Conservation (phyloP, 768 basidiomycete genomes). For the Vishniacozyma victoriae region DNA sequence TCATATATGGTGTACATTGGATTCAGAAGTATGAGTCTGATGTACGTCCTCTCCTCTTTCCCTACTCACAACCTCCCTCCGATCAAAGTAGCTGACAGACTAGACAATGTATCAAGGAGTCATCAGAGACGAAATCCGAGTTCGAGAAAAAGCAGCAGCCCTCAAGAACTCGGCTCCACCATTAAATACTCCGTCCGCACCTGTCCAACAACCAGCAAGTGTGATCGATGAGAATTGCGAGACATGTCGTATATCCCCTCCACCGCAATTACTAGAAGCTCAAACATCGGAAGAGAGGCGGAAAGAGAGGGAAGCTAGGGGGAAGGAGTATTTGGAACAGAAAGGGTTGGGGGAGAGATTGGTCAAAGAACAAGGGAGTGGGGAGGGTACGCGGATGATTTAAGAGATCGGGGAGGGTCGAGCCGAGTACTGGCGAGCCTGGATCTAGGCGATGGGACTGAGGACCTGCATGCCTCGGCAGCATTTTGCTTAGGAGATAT, state of each 20-base stretch:
- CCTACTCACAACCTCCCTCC: neutral
- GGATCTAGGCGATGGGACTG: too few relatives aligned
- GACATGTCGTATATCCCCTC: constrained; percentile 33
- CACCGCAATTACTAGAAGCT: constrained; percentile 28
- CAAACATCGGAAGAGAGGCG: constrained; percentile 20
- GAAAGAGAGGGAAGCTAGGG: constrained; percentile 24
- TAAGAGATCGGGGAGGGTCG: too few relatives aligned
- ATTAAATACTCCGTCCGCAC: neutral
- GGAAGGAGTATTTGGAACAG: constrained; percentile 39
- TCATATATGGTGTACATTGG: constrained; percentile 84
- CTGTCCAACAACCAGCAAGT: constrained; percentile 19
- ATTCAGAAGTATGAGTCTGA: constrained; percentile 77
- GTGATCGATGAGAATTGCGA: constrained; percentile 32
- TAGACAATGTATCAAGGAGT: constrained; percentile 92
- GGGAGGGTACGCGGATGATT: too few relatives aligned
- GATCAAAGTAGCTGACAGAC: neutral
- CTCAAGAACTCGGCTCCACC: neutral
- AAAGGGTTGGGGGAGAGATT: constrained; percentile 28
- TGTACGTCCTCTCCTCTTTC: constrained; percentile 49
- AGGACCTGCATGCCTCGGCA: too few relatives aligned
- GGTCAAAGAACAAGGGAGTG: constrained; percentile 28
- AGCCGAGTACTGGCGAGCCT: too few relatives aligned
- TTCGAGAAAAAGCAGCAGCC: constrained; percentile 54
- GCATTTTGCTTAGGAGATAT: too few relatives aligned
- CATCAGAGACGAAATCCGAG: constrained; percentile 77